Percentiles rank a stretch among this genome's conserved stretches.
Evolutionary conservation across 1,139 yeast genomes (phyloP).

Genomic region (Yamadazyma atlantica): DNA sequence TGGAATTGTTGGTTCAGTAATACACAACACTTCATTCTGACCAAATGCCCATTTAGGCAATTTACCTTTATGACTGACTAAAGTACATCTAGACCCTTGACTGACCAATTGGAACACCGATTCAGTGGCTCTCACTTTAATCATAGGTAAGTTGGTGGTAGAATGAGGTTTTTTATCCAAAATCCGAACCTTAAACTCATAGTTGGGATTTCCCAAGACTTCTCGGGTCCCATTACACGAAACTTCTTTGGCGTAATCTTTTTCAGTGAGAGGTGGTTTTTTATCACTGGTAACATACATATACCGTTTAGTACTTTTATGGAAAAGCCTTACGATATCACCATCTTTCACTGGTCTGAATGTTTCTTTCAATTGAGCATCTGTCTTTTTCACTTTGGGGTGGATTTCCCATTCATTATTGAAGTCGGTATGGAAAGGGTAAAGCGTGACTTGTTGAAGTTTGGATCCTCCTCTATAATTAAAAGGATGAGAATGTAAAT

Average conservation of each 20-base stretch:
- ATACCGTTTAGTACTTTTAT: constrained; percentile 57
- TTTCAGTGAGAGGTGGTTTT: constrained; percentile 77
- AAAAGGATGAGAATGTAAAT: constrained; percentile 65
- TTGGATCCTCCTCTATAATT: constrained; percentile 54
- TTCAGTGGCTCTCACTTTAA: constrained; percentile 50
- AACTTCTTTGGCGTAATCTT: constrained; percentile 76
- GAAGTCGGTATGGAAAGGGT: constrained; percentile 47
- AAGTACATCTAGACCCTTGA: constrained; percentile 56
- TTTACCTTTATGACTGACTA: constrained; percentile 60
- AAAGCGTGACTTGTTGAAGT: constrained; percentile 70
- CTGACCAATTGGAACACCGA: constrained; percentile 61
- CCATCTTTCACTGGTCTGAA: constrained; percentile 47
- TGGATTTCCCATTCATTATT: constrained; percentile 74
- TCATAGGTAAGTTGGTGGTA: constrained; percentile 32
- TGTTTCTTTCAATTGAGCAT: constrained; percentile 29
- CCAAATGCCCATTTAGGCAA: constrained; percentile 70
- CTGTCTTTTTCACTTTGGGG: constrained; percentile 29
- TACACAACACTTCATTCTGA: constrained; percentile 78
- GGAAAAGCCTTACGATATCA: constrained; percentile 58
- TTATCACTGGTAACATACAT: constrained; percentile 50
- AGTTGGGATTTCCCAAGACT: constrained; percentile 48
- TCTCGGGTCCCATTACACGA: constrained; percentile 58
- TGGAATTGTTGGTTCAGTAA: constrained; percentile 58
- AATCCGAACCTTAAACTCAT: constrained; percentile 51
- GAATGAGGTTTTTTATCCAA: constrained; percentile 27